Evolutionary conservation across 2,329 filamentous ascomycete genomes (phyloP).

Genomic region (Verticillium zaregamsianum): DNA sequence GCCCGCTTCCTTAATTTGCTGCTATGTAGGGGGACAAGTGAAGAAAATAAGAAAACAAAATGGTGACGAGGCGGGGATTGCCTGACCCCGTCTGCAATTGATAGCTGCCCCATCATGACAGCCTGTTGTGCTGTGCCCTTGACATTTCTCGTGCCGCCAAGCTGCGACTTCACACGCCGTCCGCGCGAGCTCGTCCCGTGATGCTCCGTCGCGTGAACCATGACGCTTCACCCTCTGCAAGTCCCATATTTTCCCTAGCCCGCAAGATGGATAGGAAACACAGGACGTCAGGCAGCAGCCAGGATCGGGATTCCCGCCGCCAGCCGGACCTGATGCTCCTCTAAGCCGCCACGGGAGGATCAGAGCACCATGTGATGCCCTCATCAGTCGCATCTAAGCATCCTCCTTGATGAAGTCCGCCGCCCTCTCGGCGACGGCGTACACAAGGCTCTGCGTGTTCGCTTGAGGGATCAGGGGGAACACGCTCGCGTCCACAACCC

Average conservation of each 20-base stretch:
- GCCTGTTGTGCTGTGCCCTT: neutral
- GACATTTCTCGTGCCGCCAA: neutral
- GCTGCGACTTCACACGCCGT: neutral
- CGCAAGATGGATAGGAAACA: neutral
- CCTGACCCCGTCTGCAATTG: neutral
- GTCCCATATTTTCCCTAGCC: neutral
- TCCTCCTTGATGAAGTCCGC: constrained; percentile 8
- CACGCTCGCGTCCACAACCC: constrained; percentile 25
- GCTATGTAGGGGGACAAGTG: neutral
- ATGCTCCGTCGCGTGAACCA: neutral
- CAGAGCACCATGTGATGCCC: neutral
- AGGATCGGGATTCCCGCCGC: neutral
- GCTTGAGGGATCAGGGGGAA: constrained; percentile 24
- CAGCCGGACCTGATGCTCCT: neutral
- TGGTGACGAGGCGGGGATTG: neutral
- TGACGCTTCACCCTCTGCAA: neutral
- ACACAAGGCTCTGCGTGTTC: constrained; percentile 27
- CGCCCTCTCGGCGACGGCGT: constrained; percentile 29
- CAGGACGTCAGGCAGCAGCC: neutral
- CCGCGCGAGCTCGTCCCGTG: neutral
- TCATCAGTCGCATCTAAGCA: neutral
- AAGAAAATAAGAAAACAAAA: neutral
- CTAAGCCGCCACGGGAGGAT: neutral
- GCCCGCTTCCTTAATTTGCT: neutral
- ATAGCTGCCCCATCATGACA: neutral